phyloP scores from a whole-genome alignment of 345 rosid species.

The Populus simonii region DNA sequence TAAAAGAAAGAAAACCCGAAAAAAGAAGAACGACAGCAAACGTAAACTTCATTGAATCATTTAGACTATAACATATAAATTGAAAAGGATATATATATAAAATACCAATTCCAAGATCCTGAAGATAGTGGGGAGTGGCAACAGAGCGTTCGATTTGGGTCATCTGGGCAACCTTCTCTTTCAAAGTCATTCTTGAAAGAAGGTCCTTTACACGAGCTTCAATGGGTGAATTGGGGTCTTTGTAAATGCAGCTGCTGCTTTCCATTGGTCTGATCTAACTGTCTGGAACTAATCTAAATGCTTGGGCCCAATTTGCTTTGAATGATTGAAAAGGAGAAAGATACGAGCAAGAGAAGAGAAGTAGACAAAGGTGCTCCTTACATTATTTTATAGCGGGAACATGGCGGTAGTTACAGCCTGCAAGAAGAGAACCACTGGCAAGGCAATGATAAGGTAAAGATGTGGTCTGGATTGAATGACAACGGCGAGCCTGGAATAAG shows the following conservation, averaged over 20 bases:
- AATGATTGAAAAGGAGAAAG: too few species aligned
- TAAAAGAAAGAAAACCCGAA: conserved; percentile 1
- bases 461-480: too few species aligned
- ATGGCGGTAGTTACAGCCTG: too few species aligned
- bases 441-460: too few species aligned
- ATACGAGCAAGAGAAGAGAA: too few species aligned
- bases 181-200: conserved; percentile 71
- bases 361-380: too few species aligned
- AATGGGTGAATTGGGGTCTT: conserved; percentile 46
- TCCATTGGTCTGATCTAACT: not conserved
- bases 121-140: conserved; percentile 47
- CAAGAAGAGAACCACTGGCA: too few species aligned
- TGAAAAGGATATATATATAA: too few species aligned
- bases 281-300: not conserved
- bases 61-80: not conserved
- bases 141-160: conserved; percentile 69
- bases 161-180: conserved; percentile 85
- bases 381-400: too few species aligned
- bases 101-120: conserved; percentile 53
- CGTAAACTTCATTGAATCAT: not conserved
- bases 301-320: too few species aligned
- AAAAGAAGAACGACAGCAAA: not conserved
- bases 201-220: conserved; percentile 77
- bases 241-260: conserved; percentile 43
- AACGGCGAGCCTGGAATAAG: too few species aligned